Base-by-base conservation (phyloP, 169 alveolate genomes). In the Plasmodium vivax region DNA sequence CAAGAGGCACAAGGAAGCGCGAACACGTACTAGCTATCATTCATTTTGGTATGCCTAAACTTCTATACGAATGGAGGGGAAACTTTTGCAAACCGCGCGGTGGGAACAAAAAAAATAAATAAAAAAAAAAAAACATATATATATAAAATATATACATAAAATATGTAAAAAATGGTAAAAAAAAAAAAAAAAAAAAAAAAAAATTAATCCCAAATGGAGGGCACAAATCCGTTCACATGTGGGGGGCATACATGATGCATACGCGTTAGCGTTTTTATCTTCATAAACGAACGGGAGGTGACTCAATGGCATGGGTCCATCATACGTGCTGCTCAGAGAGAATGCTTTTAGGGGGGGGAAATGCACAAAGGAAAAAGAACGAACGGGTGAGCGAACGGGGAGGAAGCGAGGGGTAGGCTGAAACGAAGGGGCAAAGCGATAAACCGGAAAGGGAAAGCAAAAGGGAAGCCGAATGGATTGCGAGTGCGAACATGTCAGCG, bases 21-120 rank as follows among this genome's bases (percentile, higher is more conserved):
- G 82, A 84, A 84, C 72, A 84, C 92, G 3, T 84, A 84, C 92
- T 84, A 84, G 83, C 92, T 84, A 71, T 84, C 92, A 71, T 84
- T 84, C 92, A 84, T 84, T 84, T 84, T 84, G 77, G 72, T 19
- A 68, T 84, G 12, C 32, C 83, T n/a, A 38, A 84, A 41, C n/a
- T 68, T 84, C 92, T 84, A 84, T 84, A 84, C 36, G 12, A 68
- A 43, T 58, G 62, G 73, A 84, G 3, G 34, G 75, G 32, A 36
- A 38, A 38, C 56, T 27, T 68, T 68, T 27, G 38, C 43, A 68
- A 27, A 51, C n/a, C 38, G 38, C 34, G 27, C 43, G 2, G 68
- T 54, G 19, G 71, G 36, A 54, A 23, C 27, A 23, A 82, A 82
- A 82, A 82, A 82, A 82, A 38, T 19, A 82, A 27, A 36, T 47